A percentile compares a stretch with the other conserved stretches of the same genome.
Evolutionary conservation across 2,329 filamentous ascomycete genomes (phyloP).

Genomic region (Aspergillus ochraceus): DNA sequence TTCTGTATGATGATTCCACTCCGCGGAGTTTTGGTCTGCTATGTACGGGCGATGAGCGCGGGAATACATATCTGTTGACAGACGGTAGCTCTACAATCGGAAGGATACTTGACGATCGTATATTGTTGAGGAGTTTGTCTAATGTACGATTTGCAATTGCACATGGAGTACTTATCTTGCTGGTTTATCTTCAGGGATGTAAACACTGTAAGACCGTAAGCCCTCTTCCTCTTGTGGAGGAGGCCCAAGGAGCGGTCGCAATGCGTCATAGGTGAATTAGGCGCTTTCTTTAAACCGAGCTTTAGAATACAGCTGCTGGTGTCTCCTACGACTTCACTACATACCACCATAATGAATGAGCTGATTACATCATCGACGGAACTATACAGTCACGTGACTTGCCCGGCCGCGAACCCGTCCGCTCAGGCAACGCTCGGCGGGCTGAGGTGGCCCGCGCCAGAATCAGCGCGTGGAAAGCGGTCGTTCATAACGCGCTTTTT

Average conservation of each 20-base stretch:
- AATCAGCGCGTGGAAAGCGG: conserved; percentile 37
- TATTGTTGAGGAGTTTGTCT: neutral
- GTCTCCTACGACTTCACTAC: too few species aligned
- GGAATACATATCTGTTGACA: neutral
- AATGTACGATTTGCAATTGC: neutral
- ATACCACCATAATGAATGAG: too few species aligned
- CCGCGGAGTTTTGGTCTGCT: neutral
- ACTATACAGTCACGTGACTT: neutral
- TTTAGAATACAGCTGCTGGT: too few species aligned
- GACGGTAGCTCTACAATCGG: neutral
- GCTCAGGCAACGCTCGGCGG: neutral
- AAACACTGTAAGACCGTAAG: too few species aligned
- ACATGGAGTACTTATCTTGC: too few species aligned
- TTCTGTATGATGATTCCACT: neutral
- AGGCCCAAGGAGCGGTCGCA: too few species aligned
- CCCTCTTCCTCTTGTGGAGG: too few species aligned
- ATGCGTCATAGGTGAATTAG: too few species aligned
- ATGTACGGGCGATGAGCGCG: neutral
- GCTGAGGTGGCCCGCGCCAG: neutral
- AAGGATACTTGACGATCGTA: neutral
- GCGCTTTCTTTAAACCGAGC: too few species aligned
- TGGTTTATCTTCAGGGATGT: too few species aligned
- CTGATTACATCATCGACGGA: too few species aligned
- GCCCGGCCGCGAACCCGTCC: neutral
- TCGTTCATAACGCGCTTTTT: conserved; percentile 43